phyloP scores from a whole-genome alignment of 345 rosid genomes.

The Melaleuca quinquenervia region DNA sequence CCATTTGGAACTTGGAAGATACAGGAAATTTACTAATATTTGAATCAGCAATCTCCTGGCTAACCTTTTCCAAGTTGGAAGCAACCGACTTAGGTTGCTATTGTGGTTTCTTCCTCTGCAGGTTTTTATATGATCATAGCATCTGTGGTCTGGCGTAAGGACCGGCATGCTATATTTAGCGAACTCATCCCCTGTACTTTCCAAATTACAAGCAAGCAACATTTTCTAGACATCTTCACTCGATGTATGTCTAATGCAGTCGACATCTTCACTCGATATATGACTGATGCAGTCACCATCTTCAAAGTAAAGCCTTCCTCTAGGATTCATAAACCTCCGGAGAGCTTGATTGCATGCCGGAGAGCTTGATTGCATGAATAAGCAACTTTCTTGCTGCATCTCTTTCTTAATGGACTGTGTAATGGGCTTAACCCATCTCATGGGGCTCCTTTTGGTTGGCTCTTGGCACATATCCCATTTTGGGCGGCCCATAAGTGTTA shows the following conservation, averaged over 20 bases:
- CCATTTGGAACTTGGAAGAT: neutral
- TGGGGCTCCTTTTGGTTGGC: too few relatives aligned
- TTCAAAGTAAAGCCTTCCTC: neutral
- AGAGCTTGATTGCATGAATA: neutral
- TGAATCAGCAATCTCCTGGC: too few relatives aligned
- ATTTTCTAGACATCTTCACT: neutral
- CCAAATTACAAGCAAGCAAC: neutral
- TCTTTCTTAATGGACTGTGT: neutral
- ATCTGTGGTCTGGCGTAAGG: neutral
- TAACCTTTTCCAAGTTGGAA: neutral
- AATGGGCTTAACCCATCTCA: too few relatives aligned
- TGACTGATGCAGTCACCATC: neutral
- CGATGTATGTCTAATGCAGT: neutral
- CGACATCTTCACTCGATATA: neutral
- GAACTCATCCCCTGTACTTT: neutral
- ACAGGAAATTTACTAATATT: neutral
- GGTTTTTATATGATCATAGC: neutral
- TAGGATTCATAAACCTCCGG: neutral
- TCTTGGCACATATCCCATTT: too few relatives aligned
- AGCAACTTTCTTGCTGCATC: neutral
- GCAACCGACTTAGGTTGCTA: neutral
- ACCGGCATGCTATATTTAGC: neutral
- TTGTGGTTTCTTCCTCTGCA: neutral
- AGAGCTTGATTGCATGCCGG: neutral
- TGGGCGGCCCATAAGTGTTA: too few relatives aligned